Evolutionary conservation across 169 alveolate species (phyloP).

Genomic region (Eimeria maxima): DNA sequence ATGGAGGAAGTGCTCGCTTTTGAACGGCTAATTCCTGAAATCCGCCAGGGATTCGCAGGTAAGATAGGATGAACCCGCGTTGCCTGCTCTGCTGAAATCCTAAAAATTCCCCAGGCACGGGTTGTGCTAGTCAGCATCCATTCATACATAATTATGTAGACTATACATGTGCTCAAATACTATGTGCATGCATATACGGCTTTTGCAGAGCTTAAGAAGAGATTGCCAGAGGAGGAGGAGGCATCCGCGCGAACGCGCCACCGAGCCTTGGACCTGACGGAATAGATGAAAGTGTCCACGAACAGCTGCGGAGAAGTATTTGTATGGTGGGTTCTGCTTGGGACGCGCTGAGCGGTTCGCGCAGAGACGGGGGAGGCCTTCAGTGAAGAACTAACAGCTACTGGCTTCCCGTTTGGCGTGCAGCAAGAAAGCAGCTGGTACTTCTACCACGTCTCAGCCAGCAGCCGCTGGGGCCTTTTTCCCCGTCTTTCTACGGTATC

Average conservation of each 20-base stretch:
- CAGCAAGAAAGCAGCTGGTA: neutral
- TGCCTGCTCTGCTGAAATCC: neutral
- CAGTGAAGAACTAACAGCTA: neutral
- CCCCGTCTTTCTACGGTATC: neutral
- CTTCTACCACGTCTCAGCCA: neutral
- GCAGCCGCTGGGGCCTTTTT: neutral
- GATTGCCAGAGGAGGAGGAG: slow-evolving; percentile 50
- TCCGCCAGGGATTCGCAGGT: slow-evolving; percentile 75
- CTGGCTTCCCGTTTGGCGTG: neutral
- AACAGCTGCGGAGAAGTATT: neutral
- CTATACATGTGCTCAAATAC: neutral
- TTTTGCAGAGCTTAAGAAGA: slow-evolving; percentile 35
- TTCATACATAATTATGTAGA: neutral
- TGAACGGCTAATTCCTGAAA: slow-evolving; percentile 76
- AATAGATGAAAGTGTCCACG: neutral
- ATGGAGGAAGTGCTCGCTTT: slow-evolving; percentile 79
- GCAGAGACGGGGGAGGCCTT: neutral
- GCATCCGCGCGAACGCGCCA: slow-evolving; percentile 15
- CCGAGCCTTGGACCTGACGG: slow-evolving; percentile 29
- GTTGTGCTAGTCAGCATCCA: neutral
- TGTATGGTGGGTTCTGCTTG: neutral
- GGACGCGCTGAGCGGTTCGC: neutral
- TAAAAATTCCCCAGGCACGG: neutral
- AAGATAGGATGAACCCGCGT: neutral
- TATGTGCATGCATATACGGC: neutral